Base-by-base conservation (phyloP, 2,329 filamentous ascomycete species). In the Penicillium sp. region DNA sequence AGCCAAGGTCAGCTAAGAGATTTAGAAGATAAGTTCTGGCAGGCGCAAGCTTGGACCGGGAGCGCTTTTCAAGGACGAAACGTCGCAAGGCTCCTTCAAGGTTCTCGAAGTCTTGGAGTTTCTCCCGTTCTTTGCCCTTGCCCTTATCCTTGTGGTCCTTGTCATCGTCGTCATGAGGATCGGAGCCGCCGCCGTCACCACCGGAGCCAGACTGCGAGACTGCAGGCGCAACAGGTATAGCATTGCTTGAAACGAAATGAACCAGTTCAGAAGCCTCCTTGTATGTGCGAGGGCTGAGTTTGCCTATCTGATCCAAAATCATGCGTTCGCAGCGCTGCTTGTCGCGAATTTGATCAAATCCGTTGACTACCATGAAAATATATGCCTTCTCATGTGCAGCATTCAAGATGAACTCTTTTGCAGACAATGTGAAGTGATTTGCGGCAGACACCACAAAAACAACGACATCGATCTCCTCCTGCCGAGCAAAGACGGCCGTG, bases 341-440 rank as follows among this genome's bases (percentile, higher is more conserved):
- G 74, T 97, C 92, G 61, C 88, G 84, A 66, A 99, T 97, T 58
- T 89, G 88, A 74, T 99, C 94, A 67, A 91, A 99, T 17, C 93
- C 92, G 71, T 99, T 99, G 63, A 99, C 94, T 14, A 99, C 94
- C 74, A 99, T 96, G 73, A 99, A 99, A 60, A 99, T 92, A 70
- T 99, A 99, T 0, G 94, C 93, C 76, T 99, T 99, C 70, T 99
- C 94, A 38, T 93, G 86, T 0, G 94, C 94, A 1, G 94, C 94
- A 48, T 93, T 93, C 80, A 90, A 89, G 59, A 99, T 96, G 69
- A 99, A 99, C 67, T 99, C 94, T 75, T 90, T 95, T n/a, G 94
- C 92, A 0, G 94, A 96, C 52, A 96, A 86, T 0, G 94, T 99
- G 70, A 99, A 97, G 75, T 99, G 94, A 63, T 99, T 99, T 26